These are phyloP conservation scores for Porphyrellus cyaneotinctus DNA, from an alignment of 768 basidiomycete genomes.

Conservation along the genomic window DNA sequence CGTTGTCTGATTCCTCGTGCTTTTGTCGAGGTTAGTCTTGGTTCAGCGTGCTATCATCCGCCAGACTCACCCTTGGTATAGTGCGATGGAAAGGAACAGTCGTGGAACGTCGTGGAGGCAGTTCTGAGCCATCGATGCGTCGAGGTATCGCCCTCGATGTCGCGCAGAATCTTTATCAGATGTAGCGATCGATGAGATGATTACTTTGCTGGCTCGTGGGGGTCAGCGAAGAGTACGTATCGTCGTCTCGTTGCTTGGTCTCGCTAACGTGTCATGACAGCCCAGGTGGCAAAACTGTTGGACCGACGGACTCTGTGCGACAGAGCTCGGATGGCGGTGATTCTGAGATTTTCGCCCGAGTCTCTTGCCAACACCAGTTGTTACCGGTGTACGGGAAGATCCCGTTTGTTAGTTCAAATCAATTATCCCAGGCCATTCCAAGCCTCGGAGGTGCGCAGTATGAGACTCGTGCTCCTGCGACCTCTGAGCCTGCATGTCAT, in stretches of 20 bases:
- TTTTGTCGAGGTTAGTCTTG: conserved; percentile 2
- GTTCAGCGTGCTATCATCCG: background rate
- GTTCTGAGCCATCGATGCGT: conserved; percentile 14
- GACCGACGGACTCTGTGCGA: background rate
- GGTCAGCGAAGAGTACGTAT: conserved; percentile 22
- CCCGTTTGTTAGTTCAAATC: conserved; percentile 31
- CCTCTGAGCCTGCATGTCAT: conserved; percentile 32
- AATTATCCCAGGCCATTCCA: conserved; percentile 36
- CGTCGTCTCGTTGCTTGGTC: accelerated
- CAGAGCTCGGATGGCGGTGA: conserved; percentile 1
- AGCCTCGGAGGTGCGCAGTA: conserved; percentile 26
- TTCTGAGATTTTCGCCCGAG: conserved; percentile 1
- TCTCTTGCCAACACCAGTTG: conserved; percentile 9
- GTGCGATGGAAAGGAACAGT: conserved; percentile 6
- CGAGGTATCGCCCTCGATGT: background rate
- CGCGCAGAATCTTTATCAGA: conserved; percentile 5
- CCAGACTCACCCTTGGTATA: background rate
- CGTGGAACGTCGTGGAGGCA: conserved; percentile 13
- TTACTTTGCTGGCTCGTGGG: conserved; percentile 16
- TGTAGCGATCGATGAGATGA: conserved; percentile 18
- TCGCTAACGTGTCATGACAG: conserved; percentile 2
- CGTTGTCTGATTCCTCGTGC: conserved; percentile 18
- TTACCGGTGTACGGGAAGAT: conserved; percentile 22
- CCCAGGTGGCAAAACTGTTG: conserved; percentile 13
- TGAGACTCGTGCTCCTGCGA: conserved; percentile 2